A percentile compares a stretch with the other conserved stretches of the same genome.
Evolutionary conservation across 192 early-diverging fungal genomes (phyloP).

Genomic region (Dissophora globulifera): DNA sequence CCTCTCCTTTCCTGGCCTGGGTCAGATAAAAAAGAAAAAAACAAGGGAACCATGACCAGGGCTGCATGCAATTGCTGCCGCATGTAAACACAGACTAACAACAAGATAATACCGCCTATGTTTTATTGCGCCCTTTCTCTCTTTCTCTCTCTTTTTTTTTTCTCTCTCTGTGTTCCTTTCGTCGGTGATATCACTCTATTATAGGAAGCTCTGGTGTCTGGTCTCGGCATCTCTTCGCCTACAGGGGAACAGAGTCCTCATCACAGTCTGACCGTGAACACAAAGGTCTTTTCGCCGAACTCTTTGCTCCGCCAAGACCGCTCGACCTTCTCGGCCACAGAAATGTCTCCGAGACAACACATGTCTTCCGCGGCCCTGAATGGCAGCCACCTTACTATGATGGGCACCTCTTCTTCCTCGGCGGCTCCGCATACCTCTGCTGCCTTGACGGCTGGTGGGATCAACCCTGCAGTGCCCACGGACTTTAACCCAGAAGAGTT

Average conservation of each 20-base stretch:
- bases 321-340: conserved; percentile 14
- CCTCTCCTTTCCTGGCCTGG: no score
- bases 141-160: conserved; percentile 1
- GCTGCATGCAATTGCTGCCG: no score
- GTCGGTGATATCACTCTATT: background rate
- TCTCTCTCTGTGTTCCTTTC: background rate
- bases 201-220: conserved; percentile 34
- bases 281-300: conserved; percentile 24
- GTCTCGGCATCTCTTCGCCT: conserved; percentile 43
- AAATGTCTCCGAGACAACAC: conserved; percentile 19
- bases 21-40: no score
- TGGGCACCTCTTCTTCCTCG: no score
- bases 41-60: no score
- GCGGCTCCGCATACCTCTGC: no score
- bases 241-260: background rate
- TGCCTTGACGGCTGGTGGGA: no score
- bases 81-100: no score
- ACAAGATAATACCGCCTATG: no score
- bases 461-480: conserved; percentile 3
- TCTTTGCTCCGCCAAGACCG: conserved; percentile 22
- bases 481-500: conserved; percentile 52
- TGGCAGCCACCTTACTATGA: no score
- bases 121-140: no score
- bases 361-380: no score
- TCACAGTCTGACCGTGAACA: conserved; percentile 36